These are phyloP conservation scores for Cenococcum geophilum DNA, from an alignment of 495 filamentous ascomycete genomes.

Conservation along the genomic window DNA sequence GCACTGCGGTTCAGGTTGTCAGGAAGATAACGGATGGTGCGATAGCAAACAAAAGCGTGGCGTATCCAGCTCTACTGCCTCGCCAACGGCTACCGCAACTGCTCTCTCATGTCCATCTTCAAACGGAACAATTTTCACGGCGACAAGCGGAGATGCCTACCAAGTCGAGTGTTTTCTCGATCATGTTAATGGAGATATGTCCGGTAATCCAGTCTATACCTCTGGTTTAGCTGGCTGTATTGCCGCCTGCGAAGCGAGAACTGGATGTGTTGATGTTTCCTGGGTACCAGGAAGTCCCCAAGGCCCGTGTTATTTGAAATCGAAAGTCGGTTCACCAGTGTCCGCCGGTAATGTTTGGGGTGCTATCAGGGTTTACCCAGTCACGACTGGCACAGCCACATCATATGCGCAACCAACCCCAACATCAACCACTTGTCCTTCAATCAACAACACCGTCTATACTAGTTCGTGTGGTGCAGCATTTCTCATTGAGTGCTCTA, in stretches of 20 bases:
- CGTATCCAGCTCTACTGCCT: neutral
- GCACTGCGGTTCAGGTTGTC: slow-evolving; percentile 21
- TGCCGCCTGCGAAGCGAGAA: neutral
- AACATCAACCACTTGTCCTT: slow-evolving; percentile 8
- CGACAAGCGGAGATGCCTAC: neutral
- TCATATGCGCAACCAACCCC: neutral
- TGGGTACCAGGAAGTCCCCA: neutral
- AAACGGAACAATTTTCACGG: neutral
- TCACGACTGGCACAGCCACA: neutral
- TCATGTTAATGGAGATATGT: neutral
- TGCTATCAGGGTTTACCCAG: neutral
- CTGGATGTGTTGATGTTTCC: neutral
- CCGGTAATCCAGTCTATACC: neutral
- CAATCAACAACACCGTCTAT: slow-evolving; percentile 15
- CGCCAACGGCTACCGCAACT: neutral
- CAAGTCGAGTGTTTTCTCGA: neutral
- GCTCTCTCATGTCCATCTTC: neutral
- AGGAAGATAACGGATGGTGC: slow-evolving; percentile 19
- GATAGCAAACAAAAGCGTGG: slow-evolving; percentile 7
- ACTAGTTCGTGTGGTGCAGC: slow-evolving; percentile 15
- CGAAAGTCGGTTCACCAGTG: neutral
- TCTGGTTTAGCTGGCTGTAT: neutral
- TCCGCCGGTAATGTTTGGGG: neutral
- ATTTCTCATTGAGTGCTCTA: slow-evolving; percentile 17
- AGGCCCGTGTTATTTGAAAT: slow-evolving; percentile 1